A percentile compares a stretch with the other conserved stretches of the same genome.
These are phyloP conservation scores for Haplosporangium sp. DNA, from an alignment of 371 early-diverging fungal genomes.

Conservation along the genomic window DNA sequence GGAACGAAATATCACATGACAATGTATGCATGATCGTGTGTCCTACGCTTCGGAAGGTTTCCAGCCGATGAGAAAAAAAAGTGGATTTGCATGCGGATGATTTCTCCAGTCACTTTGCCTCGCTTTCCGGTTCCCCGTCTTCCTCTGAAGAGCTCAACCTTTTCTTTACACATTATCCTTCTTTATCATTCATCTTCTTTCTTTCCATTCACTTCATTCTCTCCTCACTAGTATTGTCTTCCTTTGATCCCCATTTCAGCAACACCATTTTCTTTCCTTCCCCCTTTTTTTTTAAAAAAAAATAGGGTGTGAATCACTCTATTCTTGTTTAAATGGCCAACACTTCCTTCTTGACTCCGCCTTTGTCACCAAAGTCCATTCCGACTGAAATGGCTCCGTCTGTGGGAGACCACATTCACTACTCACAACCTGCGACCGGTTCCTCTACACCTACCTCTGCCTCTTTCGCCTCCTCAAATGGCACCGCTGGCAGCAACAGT, in stretches of 20 bases:
- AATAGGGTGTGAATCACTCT: background rate
- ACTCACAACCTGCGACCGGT: background rate
- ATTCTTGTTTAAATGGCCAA: constrained; percentile 12
- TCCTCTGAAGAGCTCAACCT: no score
- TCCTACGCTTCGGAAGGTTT: background rate
- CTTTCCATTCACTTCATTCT: background rate
- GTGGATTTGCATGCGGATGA: background rate
- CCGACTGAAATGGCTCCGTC: constrained; percentile 8
- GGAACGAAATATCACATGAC: background rate
- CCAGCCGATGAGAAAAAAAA: background rate
- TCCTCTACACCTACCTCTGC: constrained; percentile 13
- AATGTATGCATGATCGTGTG: background rate
- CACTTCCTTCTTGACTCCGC: constrained; percentile 35
- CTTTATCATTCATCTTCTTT: background rate
- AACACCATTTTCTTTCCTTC: background rate
- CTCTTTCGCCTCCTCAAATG: background rate
- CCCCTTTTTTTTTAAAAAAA: constrained; percentile 1
- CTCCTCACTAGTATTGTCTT: background rate
- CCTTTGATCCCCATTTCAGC: background rate
- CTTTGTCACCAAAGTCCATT: constrained; percentile 31
- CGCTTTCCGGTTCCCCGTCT: background rate
- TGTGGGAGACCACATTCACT: constrained; percentile 3
- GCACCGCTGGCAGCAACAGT: background rate
- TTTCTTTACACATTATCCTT: background rate
- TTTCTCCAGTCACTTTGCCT: background rate